Base-by-base conservation (phyloP, 306 rosid genomes). In the Acmispon strigosus region DNA sequence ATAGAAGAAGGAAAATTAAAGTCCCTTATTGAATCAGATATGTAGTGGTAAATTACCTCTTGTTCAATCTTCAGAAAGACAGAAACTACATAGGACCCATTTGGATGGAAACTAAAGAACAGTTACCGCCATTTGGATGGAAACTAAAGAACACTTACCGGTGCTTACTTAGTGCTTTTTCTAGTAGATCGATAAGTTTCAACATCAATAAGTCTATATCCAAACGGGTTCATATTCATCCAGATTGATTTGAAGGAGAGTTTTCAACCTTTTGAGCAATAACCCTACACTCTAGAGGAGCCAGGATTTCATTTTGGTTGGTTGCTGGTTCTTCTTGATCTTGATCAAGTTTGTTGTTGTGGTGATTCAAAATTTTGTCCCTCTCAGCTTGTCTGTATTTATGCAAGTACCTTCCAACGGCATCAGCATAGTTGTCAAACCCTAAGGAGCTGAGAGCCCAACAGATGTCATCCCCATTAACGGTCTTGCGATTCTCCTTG, bases 381-480 rank as follows among this genome's bases (percentile, higher is more conserved):
- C 77, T 79, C 36, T 89, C 88, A 63, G 87, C 78, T 27, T 69
- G 84, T 60, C 96, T 79, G 69, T 62, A 83, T 55, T 83, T 89
- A 63, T 82, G 62, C 62, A 92, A 83, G 62, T 86, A 92, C 66
- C 73, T 74, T 6, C 54, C 48, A 4, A 84, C 76, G 54, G 85
- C 90, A 42, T 86, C 90, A 47, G 96, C 89, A 53, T 86, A 84
- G 82, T 86, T 84, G 45, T 92, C 96, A 83, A 92, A 86, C 71
- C 97, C 97, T 84, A 92, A 76, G 9, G 91, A 72, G 37, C 82
- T 75, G 1, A 92, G 78, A 76, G 97, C 96, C 93, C 90, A 89
- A 84, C 92, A 89, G 81, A 92, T 87, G 81, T 92, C 97, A 69
- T 89, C 96, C n/a, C 96, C 97, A 55, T 80, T 89, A 15, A 92